Base-by-base conservation (phyloP, 1,139 yeast species). In the Candida sp. region DNA sequence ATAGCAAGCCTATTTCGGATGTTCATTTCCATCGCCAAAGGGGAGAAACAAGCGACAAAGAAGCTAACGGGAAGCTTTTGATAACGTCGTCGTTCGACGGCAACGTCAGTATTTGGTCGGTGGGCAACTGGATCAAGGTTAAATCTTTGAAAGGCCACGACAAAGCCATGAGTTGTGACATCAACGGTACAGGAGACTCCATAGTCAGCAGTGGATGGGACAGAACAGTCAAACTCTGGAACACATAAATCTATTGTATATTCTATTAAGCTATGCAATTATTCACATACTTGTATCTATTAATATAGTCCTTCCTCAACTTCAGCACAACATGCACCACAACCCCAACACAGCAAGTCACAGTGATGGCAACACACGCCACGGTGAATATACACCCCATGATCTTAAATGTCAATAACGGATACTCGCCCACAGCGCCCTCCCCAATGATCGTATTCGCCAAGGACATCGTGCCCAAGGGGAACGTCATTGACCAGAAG, bases 401-500 rank as follows among this genome's bases (percentile, higher is more conserved):
- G 4, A 85, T 85, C 55, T 80, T 76, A 69, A 88, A 88, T 3
- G 85, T 82, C 39, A 63, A 63, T 57, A 84, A 70, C 1, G 58
- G 58, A 35, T 54, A 54, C 40, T 72, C 71, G 5, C 59, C 58
- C 5, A 79, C 76, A 47, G 72, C 76, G 5, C 78, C 66, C 2
- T 55, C 59, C 38, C 75, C 82, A 28, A 90, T 63, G 58, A 82
- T 80, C 23, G 74, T 66, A 57, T 84, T 80, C 3, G 90, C 83
- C 23, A 88, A 67, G 0, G 87, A 75, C 86, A 89, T 86, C 0
- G 97, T 90, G 3, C 97, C 97, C 58, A 90, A 63, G 2, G 97
- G 97, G 85, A 92, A 92, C 55, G 97, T 88, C 77, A 89, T 83
- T 31, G 92, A 85, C 96, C 97, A 91, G 80, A 88, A 90, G 0